phyloP scores from a whole-genome alignment of 108 stramenopile species.

The Aurantiochytrium sp. region DNA sequence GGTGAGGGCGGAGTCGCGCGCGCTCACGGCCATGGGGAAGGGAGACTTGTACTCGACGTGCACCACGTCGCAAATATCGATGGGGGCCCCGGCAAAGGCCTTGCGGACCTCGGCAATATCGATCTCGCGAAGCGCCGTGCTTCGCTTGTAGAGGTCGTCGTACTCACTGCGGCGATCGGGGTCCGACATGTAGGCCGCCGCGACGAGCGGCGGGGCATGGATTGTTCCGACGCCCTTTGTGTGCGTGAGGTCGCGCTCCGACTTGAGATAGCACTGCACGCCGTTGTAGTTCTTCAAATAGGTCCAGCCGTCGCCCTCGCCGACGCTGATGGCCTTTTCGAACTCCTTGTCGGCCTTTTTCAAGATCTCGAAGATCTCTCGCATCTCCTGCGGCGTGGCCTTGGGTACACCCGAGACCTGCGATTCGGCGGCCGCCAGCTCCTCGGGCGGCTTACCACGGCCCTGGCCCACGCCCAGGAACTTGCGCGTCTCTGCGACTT shows the following conservation, averaged over 20 bases:
- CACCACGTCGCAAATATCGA: background rate
- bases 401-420: background rate
- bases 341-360: background rate
- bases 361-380: background rate
- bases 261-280: conserved; percentile 10
- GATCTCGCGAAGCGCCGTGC: background rate
- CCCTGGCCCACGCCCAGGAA: conserved; percentile 8
- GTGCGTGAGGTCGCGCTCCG: conserved; percentile 2
- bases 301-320: background rate
- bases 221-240: conserved; percentile 21
- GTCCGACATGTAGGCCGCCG: background rate
- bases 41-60: conserved; percentile 8
- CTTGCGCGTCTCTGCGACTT: conserved; percentile 18
- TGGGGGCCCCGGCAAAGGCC: background rate
- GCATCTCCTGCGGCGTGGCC: background rate
- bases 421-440: background rate
- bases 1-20: background rate
- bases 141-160: conserved; percentile 24
- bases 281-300: background rate
- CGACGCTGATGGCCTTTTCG: conserved; percentile 24
- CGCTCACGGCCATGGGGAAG: background rate
- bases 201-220: background rate
- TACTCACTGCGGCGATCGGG: background rate
- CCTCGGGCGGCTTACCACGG: background rate
- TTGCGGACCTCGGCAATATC: background rate